Evolutionary conservation across 352 stramenopile genomes (phyloP), one percentile per base, ranked within the genome.

Genomic region (Globisporangium canariense): DNA sequence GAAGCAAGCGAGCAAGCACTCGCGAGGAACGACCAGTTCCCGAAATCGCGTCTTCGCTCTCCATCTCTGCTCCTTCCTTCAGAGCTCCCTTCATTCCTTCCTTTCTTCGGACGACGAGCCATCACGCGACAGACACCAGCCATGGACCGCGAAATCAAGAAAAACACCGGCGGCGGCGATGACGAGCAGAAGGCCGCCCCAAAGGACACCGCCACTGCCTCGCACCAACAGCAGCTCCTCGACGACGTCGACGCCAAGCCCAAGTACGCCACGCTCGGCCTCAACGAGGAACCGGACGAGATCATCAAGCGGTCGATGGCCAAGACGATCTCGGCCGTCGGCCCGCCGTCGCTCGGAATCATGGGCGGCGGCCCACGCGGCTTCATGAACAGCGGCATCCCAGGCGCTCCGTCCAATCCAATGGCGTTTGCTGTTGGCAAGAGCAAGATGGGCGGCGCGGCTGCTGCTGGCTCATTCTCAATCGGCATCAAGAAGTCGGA

Each of bases 261-360:
- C 18, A 60, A 67, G 40, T 88, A 79, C 64, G 58, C 61, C 47
- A 74, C 68, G 14, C 41, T 91, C 30, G 73, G 66, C 4, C 70
- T 76, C 43, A 73, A 81, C 58, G 79, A 90, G 6, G 64, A 83
- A 52, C 61, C 72, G 4, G 79, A 89, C 57, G 46, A 74, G 28
- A 52, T 75, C 34, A 53, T 84, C 43, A 86, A 83, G 61, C 80
- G 84, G 4, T 93, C 84, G 32, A 90, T 92, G 62, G 57, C 62
- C 13, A 75, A 68, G 16, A 65, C 62, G 18, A 71, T 81, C 22
- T 64, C 81, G 28, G 69, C 72, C 3, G 64, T 57, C 2, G 69
- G 66, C 11, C 70, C 83, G 28, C 79, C 77, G 18, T 57, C 74
- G 64, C 73, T 91, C 36, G 45, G 45, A 16, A 52, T 66, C 56